Conservation (phyloP, 2,329 filamentous ascomycete species). For the Colletotrichum orchidophilum region DNA sequence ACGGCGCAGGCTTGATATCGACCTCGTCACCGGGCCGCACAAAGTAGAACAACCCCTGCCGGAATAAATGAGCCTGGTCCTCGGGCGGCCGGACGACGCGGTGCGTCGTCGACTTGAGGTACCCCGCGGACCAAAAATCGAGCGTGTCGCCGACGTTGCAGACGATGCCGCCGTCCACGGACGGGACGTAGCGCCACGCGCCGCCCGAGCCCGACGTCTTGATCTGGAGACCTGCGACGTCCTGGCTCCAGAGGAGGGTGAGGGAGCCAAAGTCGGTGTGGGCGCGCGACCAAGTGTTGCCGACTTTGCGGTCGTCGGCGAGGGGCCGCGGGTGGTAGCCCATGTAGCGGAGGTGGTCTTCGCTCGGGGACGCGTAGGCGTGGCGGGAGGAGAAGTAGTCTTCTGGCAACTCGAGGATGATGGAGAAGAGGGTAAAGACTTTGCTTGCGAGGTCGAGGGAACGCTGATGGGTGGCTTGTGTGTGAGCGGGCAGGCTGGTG, state of each 20-base stretch:
- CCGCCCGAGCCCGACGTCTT: conserved; percentile 41
- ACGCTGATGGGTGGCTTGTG: conserved; percentile 37
- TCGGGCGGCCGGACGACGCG: conserved; percentile 46
- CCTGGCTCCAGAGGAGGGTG: conserved; percentile 63
- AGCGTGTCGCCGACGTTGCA: conserved; percentile 51
- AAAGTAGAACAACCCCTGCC: conserved; percentile 49
- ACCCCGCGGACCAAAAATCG: conserved; percentile 42
- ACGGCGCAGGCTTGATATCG: conserved; percentile 42
- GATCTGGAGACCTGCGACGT: conserved; percentile 62
- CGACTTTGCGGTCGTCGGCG: conserved; percentile 47
- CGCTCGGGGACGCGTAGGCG: conserved; percentile 58
- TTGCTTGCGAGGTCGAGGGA: conserved; percentile 42
- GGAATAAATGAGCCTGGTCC: conserved; percentile 43
- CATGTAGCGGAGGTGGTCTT: conserved; percentile 67
- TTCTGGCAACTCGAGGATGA: conserved; percentile 63
- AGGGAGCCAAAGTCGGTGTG: conserved; percentile 64
- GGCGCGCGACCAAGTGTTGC: conserved; percentile 40
- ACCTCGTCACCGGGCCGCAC: conserved; percentile 44
- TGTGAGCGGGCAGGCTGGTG: conserved; percentile 47
- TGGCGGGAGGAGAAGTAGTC: conserved; percentile 63
- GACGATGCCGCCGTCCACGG: conserved; percentile 54
- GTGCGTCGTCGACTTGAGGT: conserved; percentile 46
- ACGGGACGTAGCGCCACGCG: conserved; percentile 55
- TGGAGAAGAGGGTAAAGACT: conserved; percentile 44
- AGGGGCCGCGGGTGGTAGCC: conserved; percentile 56